Evolutionary conservation across 1,284 basidiomycete species (phyloP).

Genomic region (Cutaneotrichosporon mucoides): DNA sequence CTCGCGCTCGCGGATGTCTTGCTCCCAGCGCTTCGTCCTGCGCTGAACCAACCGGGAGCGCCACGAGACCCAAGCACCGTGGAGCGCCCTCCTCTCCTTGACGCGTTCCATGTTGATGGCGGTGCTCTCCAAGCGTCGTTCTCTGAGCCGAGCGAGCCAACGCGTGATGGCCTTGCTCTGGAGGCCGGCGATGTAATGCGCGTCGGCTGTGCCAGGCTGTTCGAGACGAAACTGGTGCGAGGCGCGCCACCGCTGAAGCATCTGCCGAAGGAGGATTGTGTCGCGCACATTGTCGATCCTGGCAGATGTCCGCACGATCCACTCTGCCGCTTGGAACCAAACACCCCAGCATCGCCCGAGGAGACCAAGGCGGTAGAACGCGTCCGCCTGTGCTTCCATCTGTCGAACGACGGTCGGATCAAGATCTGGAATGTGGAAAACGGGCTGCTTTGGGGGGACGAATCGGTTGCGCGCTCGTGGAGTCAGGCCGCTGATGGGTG

Average conservation of each 20-base stretch:
- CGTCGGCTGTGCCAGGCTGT: conserved; percentile 35
- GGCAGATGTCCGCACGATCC: conserved; percentile 36
- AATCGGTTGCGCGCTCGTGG: neutral
- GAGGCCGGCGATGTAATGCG: conserved; percentile 24
- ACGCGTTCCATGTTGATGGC: conserved; percentile 9
- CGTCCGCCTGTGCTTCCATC: conserved; percentile 38
- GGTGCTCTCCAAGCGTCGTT: conserved; percentile 16
- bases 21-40: conserved; percentile 34
- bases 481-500: neutral
- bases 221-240: conserved; percentile 22
- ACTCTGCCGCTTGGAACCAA: conserved; percentile 37
- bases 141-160: conserved; percentile 25
- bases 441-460: neutral
- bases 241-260: conserved; percentile 33
- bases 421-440: neutral
- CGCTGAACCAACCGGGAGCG: conserved; percentile 18
- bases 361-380: conserved; percentile 39
- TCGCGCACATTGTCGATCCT: conserved; percentile 40
- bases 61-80: conserved; percentile 27
- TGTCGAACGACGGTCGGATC: conserved; percentile 9
- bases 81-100: neutral
- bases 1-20: conserved; percentile 31
- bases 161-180: conserved; percentile 17
- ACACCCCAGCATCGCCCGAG: conserved; percentile 43
- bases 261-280: conserved; percentile 39